phyloP scores from a whole-genome alignment of 306 rosid species.

The Herpetospermum pedunculosum region DNA sequence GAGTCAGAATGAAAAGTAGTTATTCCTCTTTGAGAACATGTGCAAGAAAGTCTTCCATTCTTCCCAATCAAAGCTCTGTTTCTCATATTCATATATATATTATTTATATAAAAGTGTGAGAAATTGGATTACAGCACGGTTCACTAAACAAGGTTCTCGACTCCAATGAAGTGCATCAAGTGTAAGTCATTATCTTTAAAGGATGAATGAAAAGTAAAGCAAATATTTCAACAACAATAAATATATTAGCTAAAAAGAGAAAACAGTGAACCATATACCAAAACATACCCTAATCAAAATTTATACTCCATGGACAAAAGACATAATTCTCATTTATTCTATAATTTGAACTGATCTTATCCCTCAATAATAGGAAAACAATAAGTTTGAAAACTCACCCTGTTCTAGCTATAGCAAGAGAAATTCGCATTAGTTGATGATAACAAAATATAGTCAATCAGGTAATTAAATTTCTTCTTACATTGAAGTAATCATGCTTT shows the following conservation, averaged over 20 bases:
- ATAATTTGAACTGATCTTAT: background rate
- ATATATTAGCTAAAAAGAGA: background rate
- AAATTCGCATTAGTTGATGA: background rate
- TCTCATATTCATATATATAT: no score
- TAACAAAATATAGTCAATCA: background rate
- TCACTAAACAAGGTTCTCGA: slow-evolving; percentile 11
- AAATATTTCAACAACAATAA: background rate
- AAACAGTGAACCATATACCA: background rate
- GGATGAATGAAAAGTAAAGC: background rate
- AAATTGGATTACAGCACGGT: background rate
- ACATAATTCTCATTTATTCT: background rate
- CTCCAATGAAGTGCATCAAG: background rate
- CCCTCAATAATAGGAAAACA: background rate
- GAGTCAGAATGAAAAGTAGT: slow-evolving; percentile 2
- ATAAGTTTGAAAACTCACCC: background rate
- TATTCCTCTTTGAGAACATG: background rate
- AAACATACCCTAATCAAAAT: background rate
- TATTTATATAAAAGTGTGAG: no score
- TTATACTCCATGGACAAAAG: background rate
- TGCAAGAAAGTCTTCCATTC: background rate
- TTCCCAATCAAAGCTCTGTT: background rate
- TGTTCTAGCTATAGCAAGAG: background rate
- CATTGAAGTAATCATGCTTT: background rate
- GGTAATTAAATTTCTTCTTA: background rate
- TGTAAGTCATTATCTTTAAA: background rate